Percentiles rank a stretch among this genome's conserved stretches.
These are phyloP conservation scores for Lecanicillium sp. DNA, from an alignment of 2,329 filamentous ascomycete species.

Conservation along the genomic window DNA sequence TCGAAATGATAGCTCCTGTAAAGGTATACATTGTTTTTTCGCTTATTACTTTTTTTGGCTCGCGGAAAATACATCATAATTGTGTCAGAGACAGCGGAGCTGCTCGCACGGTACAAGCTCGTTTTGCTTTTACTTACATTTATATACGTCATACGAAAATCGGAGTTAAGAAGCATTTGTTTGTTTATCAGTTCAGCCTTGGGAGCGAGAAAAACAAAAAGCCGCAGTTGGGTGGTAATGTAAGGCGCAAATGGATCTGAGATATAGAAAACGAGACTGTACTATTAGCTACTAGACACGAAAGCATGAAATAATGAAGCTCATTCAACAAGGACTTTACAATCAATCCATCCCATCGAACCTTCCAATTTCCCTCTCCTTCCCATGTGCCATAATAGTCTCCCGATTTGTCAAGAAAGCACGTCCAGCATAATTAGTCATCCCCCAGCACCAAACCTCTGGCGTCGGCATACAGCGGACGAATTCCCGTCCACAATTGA, in stretches of 20 bases:
- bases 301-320: constrained; percentile 2
- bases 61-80: background rate
- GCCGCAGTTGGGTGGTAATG: too few relatives aligned
- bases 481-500: constrained; percentile 78
- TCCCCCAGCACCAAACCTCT: constrained; percentile 51
- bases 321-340: too few relatives aligned
- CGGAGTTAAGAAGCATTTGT: background rate
- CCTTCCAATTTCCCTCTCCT: too few relatives aligned
- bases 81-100: constrained; percentile 5
- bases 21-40: background rate
- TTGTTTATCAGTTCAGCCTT: background rate
- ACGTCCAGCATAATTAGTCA: constrained; percentile 8
- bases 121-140: background rate
- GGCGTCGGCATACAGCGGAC: constrained; percentile 64
- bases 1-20: background rate
- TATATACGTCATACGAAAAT: constrained; percentile 4
- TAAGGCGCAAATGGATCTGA: background rate
- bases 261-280: constrained; percentile 3
- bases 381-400: too few relatives aligned
- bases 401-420: too few relatives aligned
- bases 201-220: background rate
- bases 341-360: too few relatives aligned
- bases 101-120: background rate
- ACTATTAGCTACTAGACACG: constrained; percentile 4
- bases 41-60: background rate